These are phyloP conservation scores for Globisporangium alternatum DNA, from an alignment of 352 stramenopile genomes.

Conservation along the genomic window DNA sequence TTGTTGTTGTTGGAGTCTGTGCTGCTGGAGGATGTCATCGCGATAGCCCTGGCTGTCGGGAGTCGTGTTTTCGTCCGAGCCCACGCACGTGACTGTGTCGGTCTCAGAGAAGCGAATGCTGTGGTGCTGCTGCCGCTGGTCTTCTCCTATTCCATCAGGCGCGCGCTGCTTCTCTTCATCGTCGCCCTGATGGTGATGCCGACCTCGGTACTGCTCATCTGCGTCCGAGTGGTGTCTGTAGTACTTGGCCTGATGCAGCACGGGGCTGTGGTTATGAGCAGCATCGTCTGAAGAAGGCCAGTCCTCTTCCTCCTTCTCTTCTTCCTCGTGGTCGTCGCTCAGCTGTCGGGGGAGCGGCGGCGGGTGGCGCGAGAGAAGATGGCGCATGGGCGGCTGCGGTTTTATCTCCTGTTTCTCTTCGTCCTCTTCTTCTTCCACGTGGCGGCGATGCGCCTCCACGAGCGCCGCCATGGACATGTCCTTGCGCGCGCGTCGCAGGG, in stretches of 20 bases:
- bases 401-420: constrained; percentile 2
- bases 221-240: constrained; percentile 6
- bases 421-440: constrained; percentile 8
- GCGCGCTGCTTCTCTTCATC: background rate
- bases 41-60: constrained; percentile 24
- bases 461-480: constrained; percentile 24
- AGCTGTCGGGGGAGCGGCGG: background rate
- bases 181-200: background rate
- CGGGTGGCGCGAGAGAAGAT: background rate
- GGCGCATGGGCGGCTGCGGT: background rate
- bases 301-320: constrained; percentile 9
- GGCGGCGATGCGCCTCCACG: constrained; percentile 18
- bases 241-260: background rate
- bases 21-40: constrained; percentile 19
- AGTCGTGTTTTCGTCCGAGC: constrained; percentile 26
- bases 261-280: background rate
- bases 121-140: constrained; percentile 1
- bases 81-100: constrained; percentile 21
- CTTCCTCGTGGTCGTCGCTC: background rate
- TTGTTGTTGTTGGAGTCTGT: constrained; percentile 7
- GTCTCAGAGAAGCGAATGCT: constrained; percentile 15
- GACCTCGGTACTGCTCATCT: background rate
- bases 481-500: constrained; percentile 23
- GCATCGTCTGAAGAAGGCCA: background rate
- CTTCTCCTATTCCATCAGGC: background rate